A percentile compares a stretch with the other conserved stretches of the same genome.
These are phyloP conservation scores for Rubia tinctorum DNA, from an alignment of 305 asterid species.

Conservation along the genomic window DNA sequence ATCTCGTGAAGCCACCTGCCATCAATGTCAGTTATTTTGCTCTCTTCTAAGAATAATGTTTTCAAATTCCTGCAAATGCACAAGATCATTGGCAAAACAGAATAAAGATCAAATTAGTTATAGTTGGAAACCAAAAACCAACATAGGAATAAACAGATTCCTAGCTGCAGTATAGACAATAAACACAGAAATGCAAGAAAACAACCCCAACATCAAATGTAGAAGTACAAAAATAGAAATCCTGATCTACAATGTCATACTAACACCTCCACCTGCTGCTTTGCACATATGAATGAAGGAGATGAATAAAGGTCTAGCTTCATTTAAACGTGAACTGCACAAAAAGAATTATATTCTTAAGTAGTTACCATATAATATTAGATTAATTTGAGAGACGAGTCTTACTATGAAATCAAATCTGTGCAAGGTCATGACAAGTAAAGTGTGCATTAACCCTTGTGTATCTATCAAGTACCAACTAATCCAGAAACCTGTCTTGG, in stretches of 20 bases:
- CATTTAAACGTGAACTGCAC: not conserved
- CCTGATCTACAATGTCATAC: not conserved
- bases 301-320: not conserved
- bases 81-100: not conserved
- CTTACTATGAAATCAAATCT: not conserved
- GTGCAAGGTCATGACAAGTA: not conserved
- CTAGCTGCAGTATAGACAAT: not conserved
- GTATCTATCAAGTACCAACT: not conserved
- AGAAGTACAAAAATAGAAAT: not conserved
- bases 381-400: not conserved
- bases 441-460: not conserved
- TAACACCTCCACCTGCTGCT: not conserved
- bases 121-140: not conserved
- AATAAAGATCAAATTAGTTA: not conserved
- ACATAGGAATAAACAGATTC: not conserved
- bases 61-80: conserved; percentile 54
- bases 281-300: not conserved
- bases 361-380: not conserved
- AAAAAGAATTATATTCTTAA: not conserved
- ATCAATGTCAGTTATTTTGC: conserved; percentile 55
- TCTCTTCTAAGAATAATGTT: conserved; percentile 76
- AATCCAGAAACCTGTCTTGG: not conserved
- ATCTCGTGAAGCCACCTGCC: conserved; percentile 89
- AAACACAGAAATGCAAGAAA: not conserved
- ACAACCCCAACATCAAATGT: not conserved